Base-by-base conservation (phyloP, 805 yeast species). In the Candida insectalens region DNA sequence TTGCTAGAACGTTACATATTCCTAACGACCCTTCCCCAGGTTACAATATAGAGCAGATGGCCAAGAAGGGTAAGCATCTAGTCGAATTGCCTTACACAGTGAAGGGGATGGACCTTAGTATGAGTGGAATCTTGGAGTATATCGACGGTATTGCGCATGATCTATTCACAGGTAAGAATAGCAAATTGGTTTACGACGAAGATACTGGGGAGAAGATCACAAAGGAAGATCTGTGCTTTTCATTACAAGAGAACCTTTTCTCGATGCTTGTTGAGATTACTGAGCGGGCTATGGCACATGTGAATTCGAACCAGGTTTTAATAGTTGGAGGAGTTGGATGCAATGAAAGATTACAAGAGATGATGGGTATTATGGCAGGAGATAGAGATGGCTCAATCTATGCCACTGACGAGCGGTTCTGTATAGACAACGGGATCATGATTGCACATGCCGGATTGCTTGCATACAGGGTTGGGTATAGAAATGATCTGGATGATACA, bases 251-350 rank as follows among this genome's bases (percentile, higher is more conserved):
- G 50, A 81, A 85, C 23, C 60, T 92, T 19, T 92, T 83, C 55
- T 87, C 96, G 8, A 92, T 92, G 98, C 68, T 92, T 39, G 96
- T 92, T 13, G 98, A 92, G 56, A 92, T 92, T 46, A 92, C 98
- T 0, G 98, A 92, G 53, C 67, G 98, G 26, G 98, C 98, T 2
- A 83, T 92, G 94, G 98, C 98, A 0, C 98, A 92, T 51, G 97
- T 89, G 3, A 77, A 79, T 45, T 71, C 94, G 3, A 71, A 72
- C 40, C 95, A 88, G 53, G 98, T 92, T 14, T 63, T 92, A 32
- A 84, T 92, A 33, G 98, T 92, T 3, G 98, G 98, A 9, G 98
- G 98, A 17, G 98, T 92, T n/a, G 98, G 98, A 0, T 85, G 95
- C 45, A 92, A 92, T 51, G 80, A 77, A 44, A 57, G 97, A 40